Evolutionary conservation across 2,329 filamentous ascomycete species (phyloP).

Genomic region (Sclerotinia borealis): DNA sequence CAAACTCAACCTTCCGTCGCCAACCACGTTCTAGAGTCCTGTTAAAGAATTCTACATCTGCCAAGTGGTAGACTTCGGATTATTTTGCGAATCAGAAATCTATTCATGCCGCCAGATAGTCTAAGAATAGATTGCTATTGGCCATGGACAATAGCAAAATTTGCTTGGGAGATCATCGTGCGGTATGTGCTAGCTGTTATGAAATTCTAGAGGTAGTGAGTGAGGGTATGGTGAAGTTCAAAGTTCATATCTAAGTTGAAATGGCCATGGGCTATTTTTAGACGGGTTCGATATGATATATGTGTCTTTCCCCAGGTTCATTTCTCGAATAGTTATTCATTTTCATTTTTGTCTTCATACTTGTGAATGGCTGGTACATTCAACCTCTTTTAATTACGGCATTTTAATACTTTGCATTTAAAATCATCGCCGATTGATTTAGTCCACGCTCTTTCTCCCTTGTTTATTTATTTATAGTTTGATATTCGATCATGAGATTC

Average conservation of each 20-base stretch:
- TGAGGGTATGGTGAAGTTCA: neutral
- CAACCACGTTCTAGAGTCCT: neutral
- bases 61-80: neutral
- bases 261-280: neutral
- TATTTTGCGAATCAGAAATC: neutral
- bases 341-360: neutral
- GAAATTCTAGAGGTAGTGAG: neutral
- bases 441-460: neutral
- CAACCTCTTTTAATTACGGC: neutral
- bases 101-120: no score
- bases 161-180: no score
- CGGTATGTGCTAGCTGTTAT: neutral
- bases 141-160: no score
- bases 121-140: no score
- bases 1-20: neutral
- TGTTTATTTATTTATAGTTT: neutral
- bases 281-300: neutral
- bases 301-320: neutral
- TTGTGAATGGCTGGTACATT: constrained; percentile 9
- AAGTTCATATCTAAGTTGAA: neutral
- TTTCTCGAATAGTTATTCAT: neutral
- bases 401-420: neutral
- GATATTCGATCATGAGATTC: constrained; percentile 4
- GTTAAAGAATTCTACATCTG: neutral
- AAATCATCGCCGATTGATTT: constrained; percentile 2